Percentiles rank a stretch among this genome's conserved stretches.
These are phyloP conservation scores for Aspergillus vadensis DNA, from an alignment of 2,329 filamentous ascomycete species.

Conservation along the genomic window DNA sequence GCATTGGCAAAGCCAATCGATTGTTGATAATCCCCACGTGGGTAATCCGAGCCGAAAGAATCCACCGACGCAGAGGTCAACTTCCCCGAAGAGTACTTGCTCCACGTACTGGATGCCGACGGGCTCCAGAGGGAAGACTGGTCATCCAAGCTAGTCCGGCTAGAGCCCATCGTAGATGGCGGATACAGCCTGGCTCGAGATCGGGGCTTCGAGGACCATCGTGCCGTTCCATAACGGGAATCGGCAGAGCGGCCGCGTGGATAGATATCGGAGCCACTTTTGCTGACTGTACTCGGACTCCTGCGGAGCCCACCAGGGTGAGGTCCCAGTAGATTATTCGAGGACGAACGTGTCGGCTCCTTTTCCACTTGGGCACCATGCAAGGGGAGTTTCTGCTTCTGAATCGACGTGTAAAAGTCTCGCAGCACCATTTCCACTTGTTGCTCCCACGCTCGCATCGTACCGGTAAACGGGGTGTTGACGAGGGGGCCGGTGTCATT, in stretches of 20 bases:
- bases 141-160: conserved; percentile 91
- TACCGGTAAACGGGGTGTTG: conserved; percentile 72
- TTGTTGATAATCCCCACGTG: conserved; percentile 83
- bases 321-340: conserved; percentile 70
- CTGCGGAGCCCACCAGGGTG: conserved; percentile 71
- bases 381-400: conserved; percentile 80
- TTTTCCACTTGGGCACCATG: conserved; percentile 66
- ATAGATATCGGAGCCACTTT: conserved; percentile 78
- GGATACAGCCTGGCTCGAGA: conserved; percentile 76
- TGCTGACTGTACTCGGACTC: conserved; percentile 87
- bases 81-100: conserved; percentile 86
- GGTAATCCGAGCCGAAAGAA: conserved; percentile 77
- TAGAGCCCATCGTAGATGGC: conserved; percentile 80
- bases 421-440: conserved; percentile 91
- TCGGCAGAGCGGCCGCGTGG: conserved; percentile 72
- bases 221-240: conserved; percentile 61
- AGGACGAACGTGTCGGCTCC: conserved; percentile 41
- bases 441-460: conserved; percentile 78
- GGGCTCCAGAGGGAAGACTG: conserved; percentile 89
- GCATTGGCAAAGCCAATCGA: conserved; percentile 98
- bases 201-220: conserved; percentile 84
- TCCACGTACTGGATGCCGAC: conserved; percentile 89
- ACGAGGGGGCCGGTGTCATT: conserved; percentile 67
- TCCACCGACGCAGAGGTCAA: conserved; percentile 91
- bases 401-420: conserved; percentile 87